These are phyloP conservation scores for Hammondia hammondi DNA, from an alignment of 169 alveolate genomes.

Conservation along the genomic window DNA sequence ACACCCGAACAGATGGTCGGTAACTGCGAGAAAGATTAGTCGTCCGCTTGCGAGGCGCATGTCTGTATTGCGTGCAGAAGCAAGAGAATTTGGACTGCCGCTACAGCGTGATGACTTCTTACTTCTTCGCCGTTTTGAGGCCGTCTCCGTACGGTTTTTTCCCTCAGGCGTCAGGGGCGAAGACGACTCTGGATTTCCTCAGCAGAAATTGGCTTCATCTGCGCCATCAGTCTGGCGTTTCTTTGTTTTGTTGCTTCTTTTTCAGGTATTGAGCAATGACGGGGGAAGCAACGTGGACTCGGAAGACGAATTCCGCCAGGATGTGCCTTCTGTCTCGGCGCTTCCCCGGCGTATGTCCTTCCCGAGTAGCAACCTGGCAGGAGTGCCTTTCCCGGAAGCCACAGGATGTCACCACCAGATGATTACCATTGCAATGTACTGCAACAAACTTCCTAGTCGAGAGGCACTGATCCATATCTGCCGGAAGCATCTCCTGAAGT, in stretches of 20 bases:
- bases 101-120: too few species aligned
- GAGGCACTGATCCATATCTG: neutral
- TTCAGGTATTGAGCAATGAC: neutral
- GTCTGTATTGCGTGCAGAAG: too few species aligned
- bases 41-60: too few species aligned
- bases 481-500: neutral
- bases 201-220: too few species aligned
- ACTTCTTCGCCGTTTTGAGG: too few species aligned
- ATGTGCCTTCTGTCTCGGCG: neutral
- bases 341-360: neutral
- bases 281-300: neutral
- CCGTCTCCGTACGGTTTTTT: too few species aligned
- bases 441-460: neutral
- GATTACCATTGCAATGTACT: neutral
- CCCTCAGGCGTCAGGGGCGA: too few species aligned
- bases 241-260: neutral
- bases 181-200: too few species aligned
- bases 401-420: neutral
- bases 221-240: neutral
- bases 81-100: too few species aligned
- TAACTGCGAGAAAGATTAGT: too few species aligned
- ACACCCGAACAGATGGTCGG: too few species aligned
- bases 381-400: neutral
- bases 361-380: slow-evolving; percentile 10
- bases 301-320: neutral